phyloP scores from a whole-genome alignment of 176 grass and related monocot genomes.

The Stipa capillata region DNA sequence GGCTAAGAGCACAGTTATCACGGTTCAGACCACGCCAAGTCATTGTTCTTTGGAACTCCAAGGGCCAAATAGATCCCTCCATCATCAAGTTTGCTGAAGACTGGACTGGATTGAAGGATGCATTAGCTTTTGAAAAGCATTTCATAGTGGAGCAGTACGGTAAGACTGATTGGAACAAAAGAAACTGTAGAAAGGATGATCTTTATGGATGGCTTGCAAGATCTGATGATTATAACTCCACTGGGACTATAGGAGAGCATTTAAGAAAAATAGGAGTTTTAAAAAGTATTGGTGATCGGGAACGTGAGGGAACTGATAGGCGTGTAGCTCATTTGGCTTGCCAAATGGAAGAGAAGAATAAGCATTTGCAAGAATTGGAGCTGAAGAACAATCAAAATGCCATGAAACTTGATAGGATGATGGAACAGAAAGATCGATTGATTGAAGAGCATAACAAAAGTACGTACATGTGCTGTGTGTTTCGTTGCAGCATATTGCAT shows the following conservation, averaged over 20 bases:
- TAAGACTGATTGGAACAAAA: constrained; percentile 36
- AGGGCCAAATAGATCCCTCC: constrained; percentile 20
- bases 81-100: constrained; percentile 45
- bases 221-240: constrained; percentile 34
- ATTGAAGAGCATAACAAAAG: constrained; percentile 41
- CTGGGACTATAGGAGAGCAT: constrained; percentile 37
- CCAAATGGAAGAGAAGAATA: constrained; percentile 38
- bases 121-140: constrained; percentile 50
- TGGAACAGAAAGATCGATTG: constrained; percentile 38
- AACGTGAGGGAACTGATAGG: constrained; percentile 20
- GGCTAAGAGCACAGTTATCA: constrained; percentile 42
- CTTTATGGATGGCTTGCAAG: constrained; percentile 59
- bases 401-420: constrained; percentile 34
- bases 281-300: constrained; percentile 35
- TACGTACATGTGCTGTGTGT: background rate
- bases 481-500: background rate
- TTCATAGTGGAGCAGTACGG: constrained; percentile 24
- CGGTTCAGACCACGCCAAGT: constrained; percentile 43
- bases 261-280: constrained; percentile 44
- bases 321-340: constrained; percentile 27
- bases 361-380: constrained; percentile 8
- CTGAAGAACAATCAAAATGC: constrained; percentile 28
- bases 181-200: constrained; percentile 23
- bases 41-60: constrained; percentile 13
- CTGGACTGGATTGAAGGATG: constrained; percentile 46